phyloP scores from a whole-genome alignment of 148 eudicot species.

The Fagopyrum homotropicum region DNA sequence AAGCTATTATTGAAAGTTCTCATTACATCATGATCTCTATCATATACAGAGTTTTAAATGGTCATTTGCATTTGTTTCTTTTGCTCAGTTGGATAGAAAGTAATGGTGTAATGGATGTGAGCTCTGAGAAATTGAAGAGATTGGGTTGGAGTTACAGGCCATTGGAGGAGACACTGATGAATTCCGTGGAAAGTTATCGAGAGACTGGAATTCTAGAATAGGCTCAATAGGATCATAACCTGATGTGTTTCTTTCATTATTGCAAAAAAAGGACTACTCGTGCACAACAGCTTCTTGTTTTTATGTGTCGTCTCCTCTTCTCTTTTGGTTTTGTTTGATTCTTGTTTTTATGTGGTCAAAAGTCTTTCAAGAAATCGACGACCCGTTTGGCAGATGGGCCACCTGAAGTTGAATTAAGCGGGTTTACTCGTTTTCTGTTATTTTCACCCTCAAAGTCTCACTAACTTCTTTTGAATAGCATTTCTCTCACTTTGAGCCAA shows the following conservation, averaged over 20 bases:
- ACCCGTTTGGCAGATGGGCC: background rate
- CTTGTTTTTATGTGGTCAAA: background rate
- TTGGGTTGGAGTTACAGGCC: constrained; percentile 42
- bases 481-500: background rate
- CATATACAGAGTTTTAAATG: no score
- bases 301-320: background rate
- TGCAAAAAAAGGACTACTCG: background rate
- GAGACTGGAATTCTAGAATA: constrained; percentile 25
- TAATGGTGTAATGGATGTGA: constrained; percentile 9
- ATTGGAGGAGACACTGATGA: constrained; percentile 34
- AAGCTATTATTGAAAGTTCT: no score
- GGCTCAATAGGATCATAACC: background rate
- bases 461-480: background rate
- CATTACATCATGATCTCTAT: no score
- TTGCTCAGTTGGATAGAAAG: constrained; percentile 23
- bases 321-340: background rate
- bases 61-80: background rate
- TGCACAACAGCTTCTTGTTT: background rate
- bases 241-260: background rate
- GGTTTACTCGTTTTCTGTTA: background rate
- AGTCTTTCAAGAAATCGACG: background rate
- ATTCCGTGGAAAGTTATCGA: constrained; percentile 32
- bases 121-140: constrained; percentile 37
- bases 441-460: no score
- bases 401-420: background rate